phyloP scores from a whole-genome alignment of 768 basidiomycete species.

The Rhizopogon salebrosus region DNA sequence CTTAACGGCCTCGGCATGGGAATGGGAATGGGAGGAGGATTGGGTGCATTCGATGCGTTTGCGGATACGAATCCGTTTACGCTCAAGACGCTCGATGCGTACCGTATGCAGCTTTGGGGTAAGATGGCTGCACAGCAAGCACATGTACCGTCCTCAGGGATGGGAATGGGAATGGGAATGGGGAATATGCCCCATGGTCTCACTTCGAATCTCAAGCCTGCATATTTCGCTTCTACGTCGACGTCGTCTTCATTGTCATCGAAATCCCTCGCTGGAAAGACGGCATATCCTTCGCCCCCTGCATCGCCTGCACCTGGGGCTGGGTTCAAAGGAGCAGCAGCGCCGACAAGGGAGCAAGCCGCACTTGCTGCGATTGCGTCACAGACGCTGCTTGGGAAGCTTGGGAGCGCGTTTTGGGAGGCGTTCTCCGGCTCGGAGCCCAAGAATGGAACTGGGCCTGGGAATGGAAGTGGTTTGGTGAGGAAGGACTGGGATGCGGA shows the following conservation, averaged over 20 bases:
- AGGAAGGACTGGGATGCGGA: conserved; percentile 57
- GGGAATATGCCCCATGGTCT: conserved; percentile 12
- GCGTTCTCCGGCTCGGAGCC: conserved; percentile 61
- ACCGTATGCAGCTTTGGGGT: conserved; percentile 90
- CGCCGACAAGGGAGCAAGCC: conserved; percentile 28
- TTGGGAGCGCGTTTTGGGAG: conserved; percentile 82
- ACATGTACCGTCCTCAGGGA: conserved; percentile 20
- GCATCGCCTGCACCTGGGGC: conserved; percentile 29
- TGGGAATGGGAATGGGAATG: conserved; percentile 1
- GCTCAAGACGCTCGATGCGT: conserved; percentile 80
- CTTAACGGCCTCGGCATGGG: conserved; percentile 25
- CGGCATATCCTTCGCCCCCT: conserved; percentile 40
- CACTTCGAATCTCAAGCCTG: conserved; percentile 36
- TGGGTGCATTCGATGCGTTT: conserved; percentile 67
- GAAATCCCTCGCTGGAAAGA: conserved; percentile 32
- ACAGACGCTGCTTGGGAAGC: conserved; percentile 66
- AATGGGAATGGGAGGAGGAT: conserved; percentile 16
- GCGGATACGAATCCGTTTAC: conserved; percentile 80
- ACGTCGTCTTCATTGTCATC: conserved; percentile 33
- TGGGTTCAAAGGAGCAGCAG: conserved; percentile 8
- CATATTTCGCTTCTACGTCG: conserved; percentile 20
- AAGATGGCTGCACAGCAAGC: conserved; percentile 76
- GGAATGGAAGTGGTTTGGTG: neutral
- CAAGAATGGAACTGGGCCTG: neutral
- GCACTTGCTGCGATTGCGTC: conserved; percentile 63